Evolutionary conservation across 2,329 filamentous ascomycete species (phyloP).

Genomic region (Botrytis aclada): DNA sequence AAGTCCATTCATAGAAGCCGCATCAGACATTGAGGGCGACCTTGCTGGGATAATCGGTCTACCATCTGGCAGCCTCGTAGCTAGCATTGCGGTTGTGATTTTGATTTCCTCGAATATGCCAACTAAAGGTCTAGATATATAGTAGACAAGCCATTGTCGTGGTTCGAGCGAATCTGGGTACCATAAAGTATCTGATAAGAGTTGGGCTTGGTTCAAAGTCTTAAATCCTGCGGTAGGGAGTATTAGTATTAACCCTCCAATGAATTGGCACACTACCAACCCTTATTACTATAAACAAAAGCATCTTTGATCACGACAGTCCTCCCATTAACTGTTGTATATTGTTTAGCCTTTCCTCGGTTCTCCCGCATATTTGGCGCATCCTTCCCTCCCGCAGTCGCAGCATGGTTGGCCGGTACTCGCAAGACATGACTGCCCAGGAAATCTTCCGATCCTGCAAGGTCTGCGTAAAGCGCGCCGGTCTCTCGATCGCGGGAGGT

Average conservation of each 20-base stretch:
- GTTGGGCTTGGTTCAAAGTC: slow-evolving; percentile 80
- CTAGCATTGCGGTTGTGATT: slow-evolving; percentile 63
- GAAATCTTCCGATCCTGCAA: slow-evolving; percentile 89
- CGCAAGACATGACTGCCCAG: slow-evolving; percentile 94
- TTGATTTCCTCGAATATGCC: slow-evolving; percentile 76
- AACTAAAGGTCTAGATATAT: slow-evolving; percentile 84
- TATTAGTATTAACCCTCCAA: slow-evolving; percentile 14
- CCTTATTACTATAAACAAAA: slow-evolving; percentile 94
- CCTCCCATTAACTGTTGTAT: slow-evolving; percentile 85
- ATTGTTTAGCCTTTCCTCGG: slow-evolving; percentile 90
- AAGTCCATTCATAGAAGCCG: slow-evolving; percentile 38
- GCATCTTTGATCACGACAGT: slow-evolving; percentile 94
- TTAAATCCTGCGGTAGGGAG: slow-evolving; percentile 70
- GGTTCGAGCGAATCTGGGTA: slow-evolving; percentile 87
- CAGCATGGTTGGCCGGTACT: slow-evolving; percentile 58
- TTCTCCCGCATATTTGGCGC: slow-evolving; percentile 73
- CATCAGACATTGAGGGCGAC: slow-evolving; percentile 23
- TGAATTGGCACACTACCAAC: slow-evolving; percentile 45
- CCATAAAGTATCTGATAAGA: slow-evolving; percentile 80
- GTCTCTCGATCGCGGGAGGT: slow-evolving; percentile 85
- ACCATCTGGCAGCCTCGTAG: slow-evolving; percentile 41
- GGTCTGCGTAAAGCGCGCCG: slow-evolving; percentile 71
- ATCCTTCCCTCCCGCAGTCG: slow-evolving; percentile 54
- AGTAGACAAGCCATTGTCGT: slow-evolving; percentile 94
- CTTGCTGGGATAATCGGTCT: slow-evolving; percentile 28